Evolutionary conservation across 2,329 filamentous ascomycete genomes (phyloP).

Genomic region (Cladophialophora chaetospira): DNA sequence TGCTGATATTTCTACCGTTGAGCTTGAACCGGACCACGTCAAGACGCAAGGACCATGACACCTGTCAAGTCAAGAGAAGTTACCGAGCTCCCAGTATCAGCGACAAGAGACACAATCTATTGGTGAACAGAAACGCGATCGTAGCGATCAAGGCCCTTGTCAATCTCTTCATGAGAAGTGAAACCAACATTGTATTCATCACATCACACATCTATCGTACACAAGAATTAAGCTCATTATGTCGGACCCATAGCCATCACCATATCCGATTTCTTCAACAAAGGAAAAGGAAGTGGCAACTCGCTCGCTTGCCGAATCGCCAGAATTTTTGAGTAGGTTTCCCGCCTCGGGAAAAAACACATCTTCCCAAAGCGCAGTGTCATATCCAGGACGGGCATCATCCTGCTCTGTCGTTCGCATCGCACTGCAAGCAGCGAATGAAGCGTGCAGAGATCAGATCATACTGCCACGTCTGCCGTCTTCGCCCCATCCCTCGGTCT

Average conservation of each 20-base stretch:
- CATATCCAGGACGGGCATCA: background rate
- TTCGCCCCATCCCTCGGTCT: background rate
- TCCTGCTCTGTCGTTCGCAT: background rate
- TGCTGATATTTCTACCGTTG: too few species aligned
- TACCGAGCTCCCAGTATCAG: too few species aligned
- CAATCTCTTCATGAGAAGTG: too few species aligned
- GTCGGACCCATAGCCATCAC: background rate
- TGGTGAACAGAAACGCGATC: too few species aligned
- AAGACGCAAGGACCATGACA: too few species aligned
- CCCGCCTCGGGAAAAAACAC: background rate
- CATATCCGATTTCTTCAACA: background rate
- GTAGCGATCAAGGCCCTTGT: too few species aligned
- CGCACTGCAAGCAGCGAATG: too few species aligned
- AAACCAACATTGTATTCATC: constrained; percentile 1
- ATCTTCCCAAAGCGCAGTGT: background rate
- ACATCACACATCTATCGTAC: constrained; percentile 1
- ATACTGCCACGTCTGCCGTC: background rate
- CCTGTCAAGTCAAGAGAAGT: too few species aligned
- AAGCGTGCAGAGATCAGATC: background rate
- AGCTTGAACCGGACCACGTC: too few species aligned
- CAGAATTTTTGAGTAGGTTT: background rate
- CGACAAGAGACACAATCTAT: too few species aligned
- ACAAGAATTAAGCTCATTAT: background rate
- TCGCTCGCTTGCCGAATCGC: background rate
- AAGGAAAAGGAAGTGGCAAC: background rate